Base-by-base conservation (phyloP, 495 filamentous ascomycete species). In the Astrothelium macrocarpum region DNA sequence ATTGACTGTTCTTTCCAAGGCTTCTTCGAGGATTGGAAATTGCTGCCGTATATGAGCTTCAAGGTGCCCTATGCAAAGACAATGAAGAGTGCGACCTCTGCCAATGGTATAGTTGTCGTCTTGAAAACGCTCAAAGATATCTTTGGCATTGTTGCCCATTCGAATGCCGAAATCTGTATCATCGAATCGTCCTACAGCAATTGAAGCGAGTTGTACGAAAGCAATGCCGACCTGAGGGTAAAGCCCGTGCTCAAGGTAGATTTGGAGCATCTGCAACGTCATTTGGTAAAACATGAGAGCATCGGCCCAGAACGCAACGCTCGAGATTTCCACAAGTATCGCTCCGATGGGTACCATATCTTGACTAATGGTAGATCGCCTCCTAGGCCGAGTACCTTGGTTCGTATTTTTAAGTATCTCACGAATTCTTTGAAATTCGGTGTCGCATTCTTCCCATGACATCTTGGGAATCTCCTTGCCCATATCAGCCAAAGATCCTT, bases 241-340 rank as follows among this genome's bases (percentile, higher is more conserved):
- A 1, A 81, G 78, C 0, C 86, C 88, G 43, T 81, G 78, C 11
- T 71, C 74, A 18, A 95, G 77, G 67, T 89, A 85, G 25, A 86
- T 80, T 53, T 86, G 80, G 67, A 93, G 76, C 78, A 91, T 85
- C 59, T 86, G 79, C 12, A 93, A 80, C 3, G 85, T 77, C 64
- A 89, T 83, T 61, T 88, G 84, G 71, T 91, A 95, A 73, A 91
- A 95, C 28, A 84, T 81, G 26, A 90, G 69, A 20, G 78, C 75
- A 71, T 94, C 85, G 67, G 83, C 85, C 90, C 90, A 96, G 75
- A 88, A 95, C 0, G 87, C 87, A n/a, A 90, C 85, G 59, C 85
- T 84, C 63, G 88, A 81, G 11, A 89, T 85, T 72, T 95, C 91
- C 0, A 85, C 79, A 64, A 95, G 79, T 29, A 95, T 84, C 0